Conservation (phyloP, 2,329 filamentous ascomycete genomes). For the Gaeumannomyces sp. region DNA sequence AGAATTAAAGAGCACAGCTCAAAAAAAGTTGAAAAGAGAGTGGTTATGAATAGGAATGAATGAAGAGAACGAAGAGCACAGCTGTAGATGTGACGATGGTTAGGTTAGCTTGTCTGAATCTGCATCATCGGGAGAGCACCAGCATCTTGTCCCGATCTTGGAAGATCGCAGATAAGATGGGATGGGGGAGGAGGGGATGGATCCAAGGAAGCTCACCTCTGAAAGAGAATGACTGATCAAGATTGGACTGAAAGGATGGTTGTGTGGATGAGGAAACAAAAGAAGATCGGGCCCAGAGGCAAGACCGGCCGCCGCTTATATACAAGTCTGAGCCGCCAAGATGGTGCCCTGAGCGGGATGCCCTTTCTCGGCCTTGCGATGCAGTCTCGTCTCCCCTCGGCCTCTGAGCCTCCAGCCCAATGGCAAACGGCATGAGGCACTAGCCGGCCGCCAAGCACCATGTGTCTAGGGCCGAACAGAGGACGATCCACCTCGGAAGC, state of each 20-base stretch:
- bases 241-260: slow-evolving; percentile 23
- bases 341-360: slow-evolving; percentile 2
- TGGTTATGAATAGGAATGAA: slow-evolving; percentile 27
- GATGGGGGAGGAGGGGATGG: background rate
- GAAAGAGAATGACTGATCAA: slow-evolving; percentile 35
- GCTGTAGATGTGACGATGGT: slow-evolving; percentile 24
- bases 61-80: slow-evolving; percentile 43
- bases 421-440: slow-evolving; percentile 19
- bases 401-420: background rate
- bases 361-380: background rate
- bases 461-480: slow-evolving; percentile 13
- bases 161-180: background rate
- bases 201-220: slow-evolving; percentile 32
- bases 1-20: slow-evolving; percentile 40
- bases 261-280: slow-evolving; percentile 30
- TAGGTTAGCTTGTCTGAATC: slow-evolving; percentile 2
- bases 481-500: slow-evolving; percentile 30
- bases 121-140: background rate
- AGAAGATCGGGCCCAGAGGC: slow-evolving; percentile 12
- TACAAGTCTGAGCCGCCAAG: slow-evolving; percentile 16
- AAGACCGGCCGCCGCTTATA: slow-evolving; percentile 28
- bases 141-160: background rate
- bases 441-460: slow-evolving; percentile 16
- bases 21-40: slow-evolving; percentile 30
- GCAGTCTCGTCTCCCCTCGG: background rate